Evolutionary conservation across 257 asterid genomes (phyloP), one percentile per base, ranked within the genome.

Genomic region (Primulina tabacum): DNA sequence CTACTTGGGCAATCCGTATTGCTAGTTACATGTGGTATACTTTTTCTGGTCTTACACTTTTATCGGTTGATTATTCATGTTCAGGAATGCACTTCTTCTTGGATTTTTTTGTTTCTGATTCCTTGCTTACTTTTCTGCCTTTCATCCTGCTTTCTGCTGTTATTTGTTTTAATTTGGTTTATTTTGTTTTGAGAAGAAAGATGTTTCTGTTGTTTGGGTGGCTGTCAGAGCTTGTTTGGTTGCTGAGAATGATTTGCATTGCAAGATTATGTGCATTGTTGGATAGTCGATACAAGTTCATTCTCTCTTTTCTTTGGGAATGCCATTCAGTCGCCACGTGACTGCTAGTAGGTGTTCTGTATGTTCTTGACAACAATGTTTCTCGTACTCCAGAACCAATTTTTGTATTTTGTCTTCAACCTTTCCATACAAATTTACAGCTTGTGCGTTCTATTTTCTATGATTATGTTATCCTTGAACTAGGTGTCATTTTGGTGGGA

Each of bases 401-500:
- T 52, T 24, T 62, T 8, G 57, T 30, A 40, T n/a, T 61, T 70
- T 73, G 38, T 66, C 34, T 20, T 16, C 72, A 10, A 32, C 63
- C 52, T 26, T 11, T 62, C 59, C 33, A 40, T 40, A 21, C 57
- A 35, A 14, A 1, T 26, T 16, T 63, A 62, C 47, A 34, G 55
- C 73, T 24, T 32, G 69, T n/a, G 61, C 62, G 34, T 16, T 33
- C 34, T 16, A 62, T 14, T 33, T 12, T 34, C 30, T 33, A 34
- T 64, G 43, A 38, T 8, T 20, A 16, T 63, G 24, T 62, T 64
- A 60, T 63, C 37, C 69, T 67, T 20, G 55, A 53, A 50, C 18
- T 60, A 50, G 57, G 7, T 50, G 57, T 5, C 20, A 16, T 50
- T 50, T 50, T 50, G 20, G 20, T 50, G 56, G n/a, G 2, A 4